Percentiles rank a stretch among this genome's conserved stretches.
Conservation (phyloP, 2,329 filamentous ascomycete genomes). For the Fusarium neocosmosporiellum region DNA sequence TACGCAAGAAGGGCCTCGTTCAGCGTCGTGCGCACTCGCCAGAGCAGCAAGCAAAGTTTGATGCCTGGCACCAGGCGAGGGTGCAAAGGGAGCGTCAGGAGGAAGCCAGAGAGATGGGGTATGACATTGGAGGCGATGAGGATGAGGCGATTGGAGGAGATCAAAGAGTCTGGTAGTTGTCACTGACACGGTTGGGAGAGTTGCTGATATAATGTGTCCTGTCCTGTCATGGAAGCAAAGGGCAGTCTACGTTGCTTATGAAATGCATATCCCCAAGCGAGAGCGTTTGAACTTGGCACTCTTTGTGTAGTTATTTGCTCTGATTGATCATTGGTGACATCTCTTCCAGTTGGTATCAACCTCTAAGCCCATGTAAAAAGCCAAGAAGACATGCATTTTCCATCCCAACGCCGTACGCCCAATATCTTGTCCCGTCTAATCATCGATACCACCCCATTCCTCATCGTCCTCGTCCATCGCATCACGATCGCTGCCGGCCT, state of each 20-base stretch:
- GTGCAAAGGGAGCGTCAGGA: constrained; percentile 54
- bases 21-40: constrained; percentile 50
- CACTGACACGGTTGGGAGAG: not conserved
- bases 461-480: constrained; percentile 55
- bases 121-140: constrained; percentile 48
- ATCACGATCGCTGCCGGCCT: constrained; percentile 47
- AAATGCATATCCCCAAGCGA: constrained; percentile 27
- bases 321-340: constrained; percentile 32
- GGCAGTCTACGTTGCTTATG: constrained; percentile 20
- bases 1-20: constrained; percentile 59
- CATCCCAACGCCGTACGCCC: constrained; percentile 44
- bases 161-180: constrained; percentile 40
- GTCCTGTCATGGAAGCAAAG: not conserved
- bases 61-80: constrained; percentile 57
- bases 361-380: constrained; percentile 29
- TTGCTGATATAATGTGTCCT: constrained; percentile 1
- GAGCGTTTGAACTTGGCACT: constrained; percentile 25
- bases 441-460: constrained; percentile 77
- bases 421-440: constrained; percentile 53
- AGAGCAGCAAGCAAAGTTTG: constrained; percentile 57
- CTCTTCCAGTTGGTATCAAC: constrained; percentile 38
- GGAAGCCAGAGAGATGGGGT: constrained; percentile 54
- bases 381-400: constrained; percentile 10
- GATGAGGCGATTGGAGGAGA: constrained; percentile 47
- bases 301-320: constrained; percentile 1